Evolutionary conservation across 1,284 basidiomycete genomes (phyloP).

Genomic region (Leccinum fuscescens): DNA sequence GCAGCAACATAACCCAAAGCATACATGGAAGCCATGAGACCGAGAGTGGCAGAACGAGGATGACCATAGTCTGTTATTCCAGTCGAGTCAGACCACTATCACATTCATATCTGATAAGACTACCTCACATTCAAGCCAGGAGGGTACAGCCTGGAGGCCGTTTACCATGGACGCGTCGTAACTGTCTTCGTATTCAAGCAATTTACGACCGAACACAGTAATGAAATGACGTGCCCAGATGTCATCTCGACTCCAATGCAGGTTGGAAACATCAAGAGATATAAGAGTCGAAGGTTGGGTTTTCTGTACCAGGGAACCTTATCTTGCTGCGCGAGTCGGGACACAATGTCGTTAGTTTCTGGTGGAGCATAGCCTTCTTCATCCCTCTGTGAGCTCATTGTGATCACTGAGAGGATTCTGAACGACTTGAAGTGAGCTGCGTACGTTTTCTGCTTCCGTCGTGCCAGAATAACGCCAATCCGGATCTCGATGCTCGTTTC

Average conservation of each 20-base stretch:
- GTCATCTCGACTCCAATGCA: conserved; percentile 65
- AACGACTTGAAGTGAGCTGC: too few relatives aligned
- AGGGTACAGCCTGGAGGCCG: background rate
- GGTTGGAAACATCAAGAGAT: conserved; percentile 47
- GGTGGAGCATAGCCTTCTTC: background rate
- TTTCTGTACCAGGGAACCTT: conserved; percentile 50
- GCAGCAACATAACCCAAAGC: background rate
- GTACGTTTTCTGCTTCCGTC: conserved; percentile 25
- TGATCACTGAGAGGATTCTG: too few relatives aligned
- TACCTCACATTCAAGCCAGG: conserved; percentile 4
- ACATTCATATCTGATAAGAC: background rate
- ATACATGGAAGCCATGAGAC: background rate
- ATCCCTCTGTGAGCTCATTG: background rate
- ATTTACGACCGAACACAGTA: background rate
- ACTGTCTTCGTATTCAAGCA: background rate
- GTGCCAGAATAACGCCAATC: conserved; percentile 15
- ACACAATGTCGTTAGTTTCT: conserved; percentile 33
- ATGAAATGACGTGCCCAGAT: conserved; percentile 47
- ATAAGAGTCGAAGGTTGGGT: background rate
- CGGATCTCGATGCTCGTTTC: conserved; percentile 15
- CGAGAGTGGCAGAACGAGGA: background rate
- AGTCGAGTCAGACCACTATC: background rate
- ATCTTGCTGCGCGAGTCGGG: conserved; percentile 47
- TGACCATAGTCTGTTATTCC: background rate
- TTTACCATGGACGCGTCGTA: background rate